Evolutionary conservation across 805 yeast species (phyloP).

Genomic region (Candida pseudofarinosa): DNA sequence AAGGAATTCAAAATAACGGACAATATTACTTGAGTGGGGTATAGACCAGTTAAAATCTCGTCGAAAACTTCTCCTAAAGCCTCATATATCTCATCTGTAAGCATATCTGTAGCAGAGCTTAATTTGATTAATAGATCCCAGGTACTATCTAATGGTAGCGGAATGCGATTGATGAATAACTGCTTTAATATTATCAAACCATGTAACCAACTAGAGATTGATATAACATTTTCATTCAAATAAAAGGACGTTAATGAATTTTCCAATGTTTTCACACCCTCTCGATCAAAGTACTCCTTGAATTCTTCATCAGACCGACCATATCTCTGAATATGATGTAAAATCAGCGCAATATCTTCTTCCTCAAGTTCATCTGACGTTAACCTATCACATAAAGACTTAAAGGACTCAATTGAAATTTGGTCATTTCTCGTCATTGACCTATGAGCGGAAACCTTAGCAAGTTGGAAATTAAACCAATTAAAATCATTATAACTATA

Average conservation of each 20-base stretch:
- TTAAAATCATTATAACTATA: constrained; percentile 31
- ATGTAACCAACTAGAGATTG: constrained; percentile 14
- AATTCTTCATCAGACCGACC: constrained; percentile 11
- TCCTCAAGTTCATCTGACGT: constrained; percentile 2
- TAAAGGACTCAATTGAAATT: constrained; percentile 14
- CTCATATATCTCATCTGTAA: constrained; percentile 15
- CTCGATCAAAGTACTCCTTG: constrained; percentile 10
- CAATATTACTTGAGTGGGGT: constrained; percentile 18
- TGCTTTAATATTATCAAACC: constrained; percentile 37
- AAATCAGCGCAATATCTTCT: constrained; percentile 8
- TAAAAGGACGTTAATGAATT: constrained; percentile 18
- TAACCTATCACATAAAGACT: constrained; percentile 6
- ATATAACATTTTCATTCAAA: constrained; percentile 2
- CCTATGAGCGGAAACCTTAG: constrained; percentile 13
- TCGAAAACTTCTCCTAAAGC: constrained; percentile 29
- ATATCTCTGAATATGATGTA: constrained; percentile 14
- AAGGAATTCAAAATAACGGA: constrained; percentile 13
- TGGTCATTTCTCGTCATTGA: constrained; percentile 7
- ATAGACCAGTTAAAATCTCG: constrained; percentile 26
- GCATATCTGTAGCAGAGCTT: constrained; percentile 8
- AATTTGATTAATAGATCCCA: constrained; percentile 23
- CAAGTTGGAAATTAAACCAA: constrained; percentile 39
- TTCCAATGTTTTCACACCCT: constrained; percentile 15
- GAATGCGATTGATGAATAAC: constrained; percentile 23
- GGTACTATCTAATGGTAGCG: constrained; percentile 15